These are phyloP conservation scores for Podospora conica DNA, from an alignment of 495 filamentous ascomycete genomes.

Conservation along the genomic window DNA sequence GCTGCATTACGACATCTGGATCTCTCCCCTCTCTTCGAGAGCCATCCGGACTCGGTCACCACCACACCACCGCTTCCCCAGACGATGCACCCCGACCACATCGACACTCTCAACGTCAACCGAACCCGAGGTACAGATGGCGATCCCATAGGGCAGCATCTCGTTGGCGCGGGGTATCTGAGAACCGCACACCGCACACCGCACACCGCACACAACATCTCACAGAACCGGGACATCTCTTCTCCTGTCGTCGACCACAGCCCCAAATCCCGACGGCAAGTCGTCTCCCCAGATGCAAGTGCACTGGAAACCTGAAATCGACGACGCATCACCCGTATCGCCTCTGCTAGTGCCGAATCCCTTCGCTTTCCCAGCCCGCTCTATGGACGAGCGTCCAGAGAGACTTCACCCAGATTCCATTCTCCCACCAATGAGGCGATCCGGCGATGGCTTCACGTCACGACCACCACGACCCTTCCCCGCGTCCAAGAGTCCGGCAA, in stretches of 20 bases:
- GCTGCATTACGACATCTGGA: neutral
- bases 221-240: neutral
- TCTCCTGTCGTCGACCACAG: neutral
- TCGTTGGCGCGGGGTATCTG: neutral
- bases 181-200: neutral
- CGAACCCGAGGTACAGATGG: neutral
- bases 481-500: neutral
- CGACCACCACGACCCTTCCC: neutral
- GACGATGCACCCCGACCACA: no score
- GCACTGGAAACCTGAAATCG: neutral
- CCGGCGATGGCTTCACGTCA: neutral
- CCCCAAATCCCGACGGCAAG: neutral
- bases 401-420: neutral
- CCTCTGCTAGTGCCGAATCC: neutral
- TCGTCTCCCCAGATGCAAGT: neutral
- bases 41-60: neutral
- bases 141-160: neutral
- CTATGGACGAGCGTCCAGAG: neutral
- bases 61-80: neutral
- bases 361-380: neutral
- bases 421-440: neutral
- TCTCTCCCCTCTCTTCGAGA: neutral
- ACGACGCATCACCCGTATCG: neutral
- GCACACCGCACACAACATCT: no score
- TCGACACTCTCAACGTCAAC: neutral